Evolutionary conservation across 108 stramenopile genomes (phyloP).

Genomic region (Aureococcus anophagefferens): DNA sequence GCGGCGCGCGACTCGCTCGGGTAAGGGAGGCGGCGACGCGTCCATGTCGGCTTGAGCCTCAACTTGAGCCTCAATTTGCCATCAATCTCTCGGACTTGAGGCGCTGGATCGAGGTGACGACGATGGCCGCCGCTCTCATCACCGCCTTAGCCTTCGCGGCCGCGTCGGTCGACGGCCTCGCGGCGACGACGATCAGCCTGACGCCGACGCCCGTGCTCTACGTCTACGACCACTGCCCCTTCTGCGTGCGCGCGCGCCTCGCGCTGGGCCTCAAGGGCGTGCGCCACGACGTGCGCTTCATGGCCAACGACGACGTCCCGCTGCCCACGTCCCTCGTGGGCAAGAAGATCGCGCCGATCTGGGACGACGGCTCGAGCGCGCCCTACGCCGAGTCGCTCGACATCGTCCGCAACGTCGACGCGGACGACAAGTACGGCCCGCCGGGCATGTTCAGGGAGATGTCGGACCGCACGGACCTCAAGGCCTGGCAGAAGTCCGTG

Average conservation of each 20-base stretch:
- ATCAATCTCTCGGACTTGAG: too few relatives aligned
- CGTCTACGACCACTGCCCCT: constrained; percentile 96
- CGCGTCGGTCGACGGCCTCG: too few relatives aligned
- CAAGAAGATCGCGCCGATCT: constrained; percentile 92
- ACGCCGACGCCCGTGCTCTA: constrained; percentile 55
- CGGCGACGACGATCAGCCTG: too few relatives aligned
- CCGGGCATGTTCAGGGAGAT: constrained; percentile 53
- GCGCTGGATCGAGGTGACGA: too few relatives aligned
- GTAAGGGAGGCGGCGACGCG: too few relatives aligned
- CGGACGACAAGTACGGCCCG: constrained; percentile 76
- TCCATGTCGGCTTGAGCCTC: too few relatives aligned
- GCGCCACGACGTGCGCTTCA: constrained; percentile 68
- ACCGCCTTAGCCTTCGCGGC: too few relatives aligned
- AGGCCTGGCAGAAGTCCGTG: constrained; percentile 78
- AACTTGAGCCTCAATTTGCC: too few relatives aligned
- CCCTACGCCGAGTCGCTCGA: constrained; percentile 81
- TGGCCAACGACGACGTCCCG: constrained; percentile 82
- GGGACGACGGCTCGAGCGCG: constrained; percentile 20
- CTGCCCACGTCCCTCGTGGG: constrained; percentile 83
- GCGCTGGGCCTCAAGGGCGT: constrained; percentile 84
- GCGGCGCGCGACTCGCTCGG: too few relatives aligned
- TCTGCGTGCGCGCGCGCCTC: constrained; percentile 85
- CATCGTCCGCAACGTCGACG: constrained; percentile 72
- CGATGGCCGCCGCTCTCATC: too few relatives aligned
- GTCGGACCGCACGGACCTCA: constrained; percentile 71